Conservation (phyloP, 2,329 filamentous ascomycete species). For the Fusarium papillatum region DNA sequence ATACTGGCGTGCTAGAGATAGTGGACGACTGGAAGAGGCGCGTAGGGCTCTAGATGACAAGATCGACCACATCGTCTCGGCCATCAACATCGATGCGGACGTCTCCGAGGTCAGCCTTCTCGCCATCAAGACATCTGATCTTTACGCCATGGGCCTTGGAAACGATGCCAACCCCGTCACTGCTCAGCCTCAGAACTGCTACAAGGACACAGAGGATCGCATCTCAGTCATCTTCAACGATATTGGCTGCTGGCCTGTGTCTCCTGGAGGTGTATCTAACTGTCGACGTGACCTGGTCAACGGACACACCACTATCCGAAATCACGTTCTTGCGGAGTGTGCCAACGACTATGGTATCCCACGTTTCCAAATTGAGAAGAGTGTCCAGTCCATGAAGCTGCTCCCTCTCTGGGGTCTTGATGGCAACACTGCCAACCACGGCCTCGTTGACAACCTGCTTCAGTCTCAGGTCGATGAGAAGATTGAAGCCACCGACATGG, state of each 20-base stretch:
- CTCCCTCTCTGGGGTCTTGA: conserved; percentile 37
- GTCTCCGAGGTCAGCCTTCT: conserved; percentile 30
- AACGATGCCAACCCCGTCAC: conserved; percentile 36
- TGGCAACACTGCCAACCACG: conserved; percentile 33
- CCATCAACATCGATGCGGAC: conserved; percentile 34
- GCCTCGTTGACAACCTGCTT: conserved; percentile 31
- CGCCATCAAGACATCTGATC: conserved; percentile 31
- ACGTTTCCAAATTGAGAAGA: conserved; percentile 37
- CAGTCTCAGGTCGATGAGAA: conserved; percentile 35
- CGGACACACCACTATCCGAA: conserved; percentile 35
- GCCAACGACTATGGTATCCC: conserved; percentile 37
- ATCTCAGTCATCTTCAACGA: conserved; percentile 36
- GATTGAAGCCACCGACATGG: conserved; percentile 25
- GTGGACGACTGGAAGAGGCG: conserved; percentile 14
- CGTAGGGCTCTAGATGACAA: conserved; percentile 19
- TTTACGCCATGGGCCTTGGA: conserved; percentile 36
- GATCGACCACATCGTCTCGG: conserved; percentile 31
- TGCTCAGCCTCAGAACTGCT: conserved; percentile 30
- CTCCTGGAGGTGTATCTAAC: conserved; percentile 36
- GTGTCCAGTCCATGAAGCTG: conserved; percentile 34
- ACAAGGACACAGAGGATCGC: conserved; percentile 25
- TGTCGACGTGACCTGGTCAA: conserved; percentile 37
- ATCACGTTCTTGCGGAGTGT: conserved; percentile 36
- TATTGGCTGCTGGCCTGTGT: conserved; percentile 36
- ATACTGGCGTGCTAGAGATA: conserved; percentile 32